Base-by-base conservation (phyloP, 768 basidiomycete genomes). In the Cyclocybe aegerita region DNA sequence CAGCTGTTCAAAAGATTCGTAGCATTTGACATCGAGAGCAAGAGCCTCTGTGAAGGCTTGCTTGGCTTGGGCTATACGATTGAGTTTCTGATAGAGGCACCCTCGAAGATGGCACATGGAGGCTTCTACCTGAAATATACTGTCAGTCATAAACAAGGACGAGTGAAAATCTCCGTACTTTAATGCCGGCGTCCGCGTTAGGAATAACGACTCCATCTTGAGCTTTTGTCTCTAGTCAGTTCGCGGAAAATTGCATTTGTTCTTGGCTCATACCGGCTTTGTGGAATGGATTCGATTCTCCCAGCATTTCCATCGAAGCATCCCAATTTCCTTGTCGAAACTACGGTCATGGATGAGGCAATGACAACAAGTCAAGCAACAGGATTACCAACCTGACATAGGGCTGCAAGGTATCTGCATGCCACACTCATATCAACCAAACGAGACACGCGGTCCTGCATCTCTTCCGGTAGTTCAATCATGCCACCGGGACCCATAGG, bases 31-130 rank as follows among this genome's bases (percentile, higher is more conserved):
- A 58, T 99, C 97, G 15, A 98, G 76, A 1, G 88, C 81, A 15
- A 99, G 77, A 1, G 97, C 95, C 62, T 99, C 96, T 85, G 97
- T 88, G 62, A 98, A 97, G 59, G 91, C 93, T 44, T 90, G 78
- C 65, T 98, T 98, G 1, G 97, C 97, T 59, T 89, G 82, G 45
- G 93, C 88, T 15, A 86, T 85, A 9, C 93, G 87, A 60, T 93
- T 94, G 11, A 98, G 77, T 63, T 97, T 95, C 46, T 95, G 85
- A 85, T 98, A 96, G 14, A 99, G 77, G 16, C 97, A 71, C 9
- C 95, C 97, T 48, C 97, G 83, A 12, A 99, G 75, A 63, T 96
- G 87, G 62, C 96, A 98, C 85, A 98, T 95, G 2, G 96, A 97
- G 3, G 97, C 93, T 72, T 98, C 93, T 35, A 98, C 89, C 93